Percentiles rank a stretch among this genome's conserved stretches.
phyloP scores from a whole-genome alignment of 768 basidiomycete genomes.

The Galerina sulciceps region DNA sequence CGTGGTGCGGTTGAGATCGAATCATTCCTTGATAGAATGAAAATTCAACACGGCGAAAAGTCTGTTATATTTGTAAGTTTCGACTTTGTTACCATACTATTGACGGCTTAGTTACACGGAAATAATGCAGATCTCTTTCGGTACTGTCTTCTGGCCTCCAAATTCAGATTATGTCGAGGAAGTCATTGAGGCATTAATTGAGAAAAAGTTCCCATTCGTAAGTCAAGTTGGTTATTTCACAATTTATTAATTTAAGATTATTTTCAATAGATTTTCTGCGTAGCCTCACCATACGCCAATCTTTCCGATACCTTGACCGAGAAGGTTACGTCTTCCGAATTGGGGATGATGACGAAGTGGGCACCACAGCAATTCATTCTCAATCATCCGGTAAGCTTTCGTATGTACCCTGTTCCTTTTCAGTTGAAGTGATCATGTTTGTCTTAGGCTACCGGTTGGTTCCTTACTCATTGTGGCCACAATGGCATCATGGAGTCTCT shows the following conservation, averaged over 20 bases:
- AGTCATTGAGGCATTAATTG: neutral
- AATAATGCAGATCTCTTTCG: conserved; percentile 3
- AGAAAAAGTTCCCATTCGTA: conserved; percentile 5
- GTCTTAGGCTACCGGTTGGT: neutral
- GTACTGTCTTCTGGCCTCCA: conserved; percentile 1
- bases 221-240: neutral
- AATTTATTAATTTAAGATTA: neutral
- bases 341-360: neutral
- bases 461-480: neutral
- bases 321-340: neutral
- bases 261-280: neutral
- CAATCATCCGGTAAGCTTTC: neutral
- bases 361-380: conserved; percentile 1
- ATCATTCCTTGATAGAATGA: neutral
- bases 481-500: neutral
- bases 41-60: conserved; percentile 1
- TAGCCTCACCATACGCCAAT: neutral
- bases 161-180: conserved; percentile 1
- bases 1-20: neutral
- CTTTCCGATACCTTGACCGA: neutral
- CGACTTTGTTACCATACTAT: too few species aligned
- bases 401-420: too few species aligned
- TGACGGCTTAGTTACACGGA: neutral
- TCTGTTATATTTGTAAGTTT: neutral
- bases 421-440: too few species aligned